Conservation (phyloP, 2,329 filamentous ascomycete species). For the Stylonectria norvegica region DNA sequence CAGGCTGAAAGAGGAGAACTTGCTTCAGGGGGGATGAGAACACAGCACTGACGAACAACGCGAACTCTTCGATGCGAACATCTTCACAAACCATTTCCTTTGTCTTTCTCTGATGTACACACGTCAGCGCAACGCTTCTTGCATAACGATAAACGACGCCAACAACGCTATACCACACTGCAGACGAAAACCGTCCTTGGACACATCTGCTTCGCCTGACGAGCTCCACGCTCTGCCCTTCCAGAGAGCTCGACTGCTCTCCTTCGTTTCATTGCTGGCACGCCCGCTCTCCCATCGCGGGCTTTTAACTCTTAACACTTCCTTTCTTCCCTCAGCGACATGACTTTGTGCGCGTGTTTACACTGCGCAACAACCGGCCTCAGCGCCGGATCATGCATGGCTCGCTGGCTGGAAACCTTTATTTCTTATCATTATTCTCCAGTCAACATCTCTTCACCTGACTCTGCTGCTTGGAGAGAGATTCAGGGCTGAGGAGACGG, state of each 20-base stretch:
- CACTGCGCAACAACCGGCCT: constrained; percentile 18
- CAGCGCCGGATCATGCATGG: constrained; percentile 6
- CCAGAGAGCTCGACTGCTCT: constrained; percentile 25
- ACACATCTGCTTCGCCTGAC: constrained; percentile 21
- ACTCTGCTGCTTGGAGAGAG: constrained; percentile 25
- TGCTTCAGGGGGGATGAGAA: constrained; percentile 5
- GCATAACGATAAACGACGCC: constrained; percentile 27
- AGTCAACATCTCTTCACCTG: constrained; percentile 24
- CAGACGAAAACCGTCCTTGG: constrained; percentile 17
- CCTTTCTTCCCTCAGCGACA: constrained; percentile 22
- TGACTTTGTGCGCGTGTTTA: constrained; percentile 27
- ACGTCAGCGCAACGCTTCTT: constrained; percentile 11
- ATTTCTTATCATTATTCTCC: constrained; percentile 19
- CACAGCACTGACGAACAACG: constrained; percentile 12
- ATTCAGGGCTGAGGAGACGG: constrained; percentile 17
- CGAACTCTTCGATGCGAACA: constrained; percentile 18
- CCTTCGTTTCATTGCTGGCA: constrained; percentile 25
- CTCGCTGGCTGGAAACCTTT: constrained; percentile 22
- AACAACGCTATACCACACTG: constrained; percentile 21
- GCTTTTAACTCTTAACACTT: constrained; percentile 21
- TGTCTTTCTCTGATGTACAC: constrained; percentile 12
- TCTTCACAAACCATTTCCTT: constrained; percentile 18
- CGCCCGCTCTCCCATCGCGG: constrained; percentile 18
- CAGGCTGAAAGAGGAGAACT: constrained; percentile 1
- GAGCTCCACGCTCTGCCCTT: constrained; percentile 22